Evolutionary conservation across 257 asterid genomes (phyloP), one percentile per base, ranked within the genome.

Genomic region (Rauvolfia tetraphylla): DNA sequence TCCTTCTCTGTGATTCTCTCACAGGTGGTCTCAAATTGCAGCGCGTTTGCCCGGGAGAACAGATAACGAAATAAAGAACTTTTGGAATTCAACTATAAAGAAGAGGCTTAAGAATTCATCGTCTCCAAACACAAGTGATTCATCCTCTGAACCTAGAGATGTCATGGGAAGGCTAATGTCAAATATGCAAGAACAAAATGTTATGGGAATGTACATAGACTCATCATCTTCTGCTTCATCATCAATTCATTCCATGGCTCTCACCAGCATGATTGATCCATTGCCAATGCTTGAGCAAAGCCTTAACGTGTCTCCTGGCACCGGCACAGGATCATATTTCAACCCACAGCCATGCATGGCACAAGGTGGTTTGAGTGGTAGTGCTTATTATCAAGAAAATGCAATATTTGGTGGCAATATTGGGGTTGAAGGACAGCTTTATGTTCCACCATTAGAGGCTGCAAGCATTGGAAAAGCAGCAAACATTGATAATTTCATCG

Each of bases 11-110:
- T 34, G 38, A 71, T 18, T 65, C 44, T 20, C 49, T 3, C 3
- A 49, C 57, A 89, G 93, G 72, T 89, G 93, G 93, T 89, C 93
- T n/a, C 91, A 87, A 78, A 89, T 89, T 10, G 93, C 93, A 7
- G 84, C 91, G 14, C 85, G 93, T 53, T 73, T 89, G 76, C 93
- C 91, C 0, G 93, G 93, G 7, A 86, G 93, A 6, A 87, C 93
- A 0, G 93, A 89, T 36, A 89, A 89, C 23, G 93, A 89, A 62
- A 89, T 89, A 20, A 89, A 89, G 80, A 89, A 89, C 70, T 89
- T 89, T 44, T 89, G 93, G 93, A 89, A 89, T 41, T 89, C 93
- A 4, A 78, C 91, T 3, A 78, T 89, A 42, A 89, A 89, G 78
- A 89, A 89, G 73, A 87, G 91, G 79, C 88, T 85, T 58, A 89